Conservation (phyloP, 495 filamentous ascomycete species). For the Rhypophila decipiens region DNA sequence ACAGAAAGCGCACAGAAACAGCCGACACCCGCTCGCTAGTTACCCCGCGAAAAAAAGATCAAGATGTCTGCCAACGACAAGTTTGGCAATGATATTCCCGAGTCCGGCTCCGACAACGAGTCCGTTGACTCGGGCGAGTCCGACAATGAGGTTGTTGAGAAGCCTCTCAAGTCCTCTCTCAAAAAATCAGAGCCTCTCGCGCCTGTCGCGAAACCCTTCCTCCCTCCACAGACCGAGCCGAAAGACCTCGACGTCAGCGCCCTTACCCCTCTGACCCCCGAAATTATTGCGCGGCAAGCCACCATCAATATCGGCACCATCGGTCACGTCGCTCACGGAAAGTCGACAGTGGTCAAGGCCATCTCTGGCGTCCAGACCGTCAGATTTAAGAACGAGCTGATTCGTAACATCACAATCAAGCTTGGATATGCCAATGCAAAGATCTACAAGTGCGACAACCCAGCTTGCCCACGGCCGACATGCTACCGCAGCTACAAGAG, state of each 20-base stretch:
- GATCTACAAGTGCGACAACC: constrained; percentile 96
- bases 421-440: constrained; percentile 96
- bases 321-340: constrained; percentile 97
- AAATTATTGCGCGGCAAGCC: constrained; percentile 94
- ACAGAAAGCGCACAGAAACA: neutral
- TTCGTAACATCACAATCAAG: constrained; percentile 99
- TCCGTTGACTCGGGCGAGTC: constrained; percentile 33
- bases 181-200: constrained; percentile 41
- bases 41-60: constrained; percentile 19
- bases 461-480: constrained; percentile 81
- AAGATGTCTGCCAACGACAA: constrained; percentile 41
- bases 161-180: constrained; percentile 37
- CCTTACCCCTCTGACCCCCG: constrained; percentile 80
- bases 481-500: constrained; percentile 98
- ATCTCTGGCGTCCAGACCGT: constrained; percentile 98
- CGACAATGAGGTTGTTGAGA: constrained; percentile 34
- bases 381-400: constrained; percentile 98
- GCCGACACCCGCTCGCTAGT: constrained; percentile 16
- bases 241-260: constrained; percentile 70
- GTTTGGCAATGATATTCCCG: constrained; percentile 43
- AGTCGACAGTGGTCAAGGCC: constrained; percentile 97
- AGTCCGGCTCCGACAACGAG: constrained; percentile 41
- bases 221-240: constrained; percentile 89
- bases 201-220: constrained; percentile 42
- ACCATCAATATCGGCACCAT: constrained; percentile 99